Base-by-base conservation (phyloP, 2,329 filamentous ascomycete species). In the Spiromastix sp. region DNA sequence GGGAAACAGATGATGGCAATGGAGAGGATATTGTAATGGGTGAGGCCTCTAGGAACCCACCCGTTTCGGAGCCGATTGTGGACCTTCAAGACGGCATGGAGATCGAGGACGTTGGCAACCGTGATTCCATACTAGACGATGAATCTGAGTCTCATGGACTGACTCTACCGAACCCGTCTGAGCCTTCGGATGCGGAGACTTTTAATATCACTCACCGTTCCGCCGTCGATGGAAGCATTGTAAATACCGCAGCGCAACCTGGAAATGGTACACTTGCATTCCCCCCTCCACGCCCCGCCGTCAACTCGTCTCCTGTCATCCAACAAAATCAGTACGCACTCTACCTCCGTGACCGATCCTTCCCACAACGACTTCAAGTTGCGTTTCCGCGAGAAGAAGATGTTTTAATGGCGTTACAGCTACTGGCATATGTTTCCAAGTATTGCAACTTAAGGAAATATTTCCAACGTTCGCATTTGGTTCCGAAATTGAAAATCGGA, bases 311-410 rank as follows among this genome's bases (percentile, higher is more conserved):
- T 40, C 81, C 85, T n/a, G 74, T 75, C 20, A 64, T 83, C 46
- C 74, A 79, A 5, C 77, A 71, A 39, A 74, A 81, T 12, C 81
- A 75, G 41, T 80, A 91, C 39, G 80, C 85, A 26, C 75, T 83
- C 38, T 91, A 89, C 52, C 71, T 87, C 17, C 73, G 85, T 33
- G 82, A 93, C 48, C 79, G 81, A 24, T 77, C 80, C 27, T 60
- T 68, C 17, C 74, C 77, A 50, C 74, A 81, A 11, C 79, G 81
- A 47, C 79, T 93, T 48, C 67, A 94, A 20, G 84, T 87, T 18
- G 81, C 86, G 8, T 93, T 96, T 82, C 91, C 91, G 7, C 78
- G 91, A 33, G 91, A 98, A 50, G 91, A 98, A 59, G 91, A 98
- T 51, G 91, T 98, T 2, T 70, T 98, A 44, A 95, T 98, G 89